Conservation (phyloP, 208 protist genomes). For the Leishmania gerbilli region DNA sequence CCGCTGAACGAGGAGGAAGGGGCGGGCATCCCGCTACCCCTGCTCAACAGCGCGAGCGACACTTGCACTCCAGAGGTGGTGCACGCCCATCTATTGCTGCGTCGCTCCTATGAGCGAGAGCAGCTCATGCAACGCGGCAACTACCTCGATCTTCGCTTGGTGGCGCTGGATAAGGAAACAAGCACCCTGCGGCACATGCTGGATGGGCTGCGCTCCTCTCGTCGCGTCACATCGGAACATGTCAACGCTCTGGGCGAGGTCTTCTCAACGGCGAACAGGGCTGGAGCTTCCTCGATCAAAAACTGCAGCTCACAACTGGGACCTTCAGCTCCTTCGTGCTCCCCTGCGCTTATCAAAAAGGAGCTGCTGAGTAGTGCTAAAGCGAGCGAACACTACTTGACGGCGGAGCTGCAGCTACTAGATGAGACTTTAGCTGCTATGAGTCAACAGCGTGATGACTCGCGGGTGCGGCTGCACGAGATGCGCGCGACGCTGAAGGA, state of each 20-base stretch:
- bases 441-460: conserved; percentile 22
- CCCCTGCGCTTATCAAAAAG: conserved; percentile 9
- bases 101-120: conserved; percentile 66
- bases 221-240: background rate
- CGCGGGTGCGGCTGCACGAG: conserved; percentile 25
- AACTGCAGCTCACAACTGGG: background rate
- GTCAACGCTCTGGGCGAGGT: background rate
- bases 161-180: conserved; percentile 67
- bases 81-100: conserved; percentile 72
- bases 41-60: conserved; percentile 7
- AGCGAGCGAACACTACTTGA: conserved; percentile 23
- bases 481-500: conserved; percentile 30
- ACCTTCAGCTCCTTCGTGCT: background rate
- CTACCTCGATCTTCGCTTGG: conserved; percentile 70
- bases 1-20: conserved; percentile 33
- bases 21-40: background rate
- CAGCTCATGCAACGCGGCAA: conserved; percentile 76
- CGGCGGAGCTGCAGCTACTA: conserved; percentile 33
- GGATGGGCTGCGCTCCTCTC: conserved; percentile 34
- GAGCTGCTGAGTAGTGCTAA: conserved; percentile 14
- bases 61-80: conserved; percentile 48
- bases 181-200: conserved; percentile 57
- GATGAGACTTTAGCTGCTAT: conserved; percentile 32
- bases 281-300: background rate
- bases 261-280: background rate